Base-by-base conservation (phyloP, 495 filamentous ascomycete species). In the Trichoderma reesei region DNA sequence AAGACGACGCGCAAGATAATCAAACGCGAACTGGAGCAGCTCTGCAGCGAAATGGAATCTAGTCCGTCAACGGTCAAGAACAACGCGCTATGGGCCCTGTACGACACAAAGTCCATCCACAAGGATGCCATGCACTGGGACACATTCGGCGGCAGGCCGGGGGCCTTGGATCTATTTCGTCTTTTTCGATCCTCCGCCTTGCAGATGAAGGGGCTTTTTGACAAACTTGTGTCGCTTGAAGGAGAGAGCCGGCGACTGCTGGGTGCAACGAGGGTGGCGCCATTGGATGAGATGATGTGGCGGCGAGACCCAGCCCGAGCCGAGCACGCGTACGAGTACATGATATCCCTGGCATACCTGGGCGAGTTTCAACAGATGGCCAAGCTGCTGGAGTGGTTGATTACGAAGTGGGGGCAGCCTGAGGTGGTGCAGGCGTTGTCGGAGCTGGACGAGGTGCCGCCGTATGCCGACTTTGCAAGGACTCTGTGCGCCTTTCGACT, bases 331-430 rank as follows among this genome's bases (percentile, higher is more conserved):
- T 60, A 60, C 41, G 39, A 39, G 2, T 51, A 51, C 54, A 61
- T 65, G 63, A 10, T 39, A 4, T 41, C 54, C 18, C 31, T 60
- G 37, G 63, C 63, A 7, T 65, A 44, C 39, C 18, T 60, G 11
- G 38, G 63, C 34, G 63, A 65, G 36, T 60, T 44, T 46, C 51
- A 44, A 5, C 38, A 60, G 38, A 65, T 65, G 63, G 37, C 63
- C 31, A 31, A 20, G 2, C 5, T 60, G 31, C 38, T 65, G 54
- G 31, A 14, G 18, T 63, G 61, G 38, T 48, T 65, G 31, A 36
- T 65, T 3, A 18, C 5, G 8, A 34, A 60, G 20, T 41, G 48
- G 46, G 51, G 31, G 39, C 39, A 33, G 51, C 54, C 51, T 26
- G 63, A 39, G 11, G 13, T 59, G 2, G 41, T 60, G 14, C 41